Percentiles rank a stretch among this genome's conserved stretches.
These are phyloP conservation scores for Dalechampia spathulata DNA, from an alignment of 441 rosid species.

Conservation along the genomic window DNA sequence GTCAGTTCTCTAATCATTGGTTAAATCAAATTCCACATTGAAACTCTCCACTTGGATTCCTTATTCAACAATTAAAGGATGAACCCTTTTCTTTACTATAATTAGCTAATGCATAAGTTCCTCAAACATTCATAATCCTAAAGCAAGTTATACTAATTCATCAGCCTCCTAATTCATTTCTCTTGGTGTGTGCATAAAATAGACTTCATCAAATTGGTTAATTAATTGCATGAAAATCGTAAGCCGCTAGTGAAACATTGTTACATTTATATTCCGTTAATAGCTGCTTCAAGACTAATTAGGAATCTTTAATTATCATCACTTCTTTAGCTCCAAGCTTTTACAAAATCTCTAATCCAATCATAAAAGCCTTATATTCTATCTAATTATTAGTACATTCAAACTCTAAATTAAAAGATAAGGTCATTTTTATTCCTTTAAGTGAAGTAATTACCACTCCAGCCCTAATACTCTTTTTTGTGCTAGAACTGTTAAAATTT, in stretches of 20 bases:
- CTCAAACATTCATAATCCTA: background rate
- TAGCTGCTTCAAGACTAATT: background rate
- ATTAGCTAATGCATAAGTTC: background rate
- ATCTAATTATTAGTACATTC: background rate
- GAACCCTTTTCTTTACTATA: background rate
- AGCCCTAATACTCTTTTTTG: background rate
- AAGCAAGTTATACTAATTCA: background rate
- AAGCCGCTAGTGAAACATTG: background rate
- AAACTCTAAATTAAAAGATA: too few relatives aligned
- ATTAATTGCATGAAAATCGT: background rate
- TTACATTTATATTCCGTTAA: background rate
- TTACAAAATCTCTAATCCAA: background rate
- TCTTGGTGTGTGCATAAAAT: background rate
- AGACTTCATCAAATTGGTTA: background rate
- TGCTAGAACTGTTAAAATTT: background rate
- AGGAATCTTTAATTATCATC: background rate
- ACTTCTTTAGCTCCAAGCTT: too few relatives aligned
- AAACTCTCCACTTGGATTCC: background rate
- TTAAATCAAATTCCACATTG: background rate
- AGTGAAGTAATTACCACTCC: too few relatives aligned
- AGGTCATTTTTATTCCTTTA: too few relatives aligned
- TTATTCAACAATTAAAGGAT: background rate
- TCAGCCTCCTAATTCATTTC: background rate
- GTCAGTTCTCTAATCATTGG: background rate
- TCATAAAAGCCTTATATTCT: background rate